A percentile compares a stretch with the other conserved stretches of the same genome.
Conservation (phyloP, 2,329 filamentous ascomycete genomes). For the Trichophyton mentagrophytes region DNA sequence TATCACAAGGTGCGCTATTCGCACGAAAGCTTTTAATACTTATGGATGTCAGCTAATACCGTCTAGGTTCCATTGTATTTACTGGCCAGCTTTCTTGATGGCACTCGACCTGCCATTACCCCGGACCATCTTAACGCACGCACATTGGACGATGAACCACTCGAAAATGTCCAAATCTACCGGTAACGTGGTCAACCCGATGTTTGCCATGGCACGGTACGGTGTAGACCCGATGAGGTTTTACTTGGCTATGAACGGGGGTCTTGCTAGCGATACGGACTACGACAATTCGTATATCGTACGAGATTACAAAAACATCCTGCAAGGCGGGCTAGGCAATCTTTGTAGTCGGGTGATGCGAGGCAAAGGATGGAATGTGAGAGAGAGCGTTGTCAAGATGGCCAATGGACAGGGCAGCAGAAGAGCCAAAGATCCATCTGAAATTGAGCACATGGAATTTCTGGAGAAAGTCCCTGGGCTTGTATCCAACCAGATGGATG, state of each 20-base stretch:
- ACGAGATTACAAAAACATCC: slow-evolving; percentile 61
- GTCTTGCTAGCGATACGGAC: slow-evolving; percentile 62
- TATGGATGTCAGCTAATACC: background rate
- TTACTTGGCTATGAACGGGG: slow-evolving; percentile 72
- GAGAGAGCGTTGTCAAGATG: slow-evolving; percentile 41
- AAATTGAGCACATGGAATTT: slow-evolving; percentile 27
- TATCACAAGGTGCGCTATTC: slow-evolving; percentile 53
- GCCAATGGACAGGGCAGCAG: slow-evolving; percentile 2
- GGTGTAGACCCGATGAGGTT: slow-evolving; percentile 79
- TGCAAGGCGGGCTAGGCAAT: slow-evolving; percentile 71
- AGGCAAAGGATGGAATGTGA: slow-evolving; percentile 56
- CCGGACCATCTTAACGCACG: slow-evolving; percentile 71
- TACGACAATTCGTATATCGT: slow-evolving; percentile 73
- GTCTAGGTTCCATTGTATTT: slow-evolving; percentile 73
- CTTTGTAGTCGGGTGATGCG: slow-evolving; percentile 58
- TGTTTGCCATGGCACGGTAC: slow-evolving; percentile 79
- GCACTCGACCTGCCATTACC: slow-evolving; percentile 70
- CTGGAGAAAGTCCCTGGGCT: slow-evolving; percentile 30
- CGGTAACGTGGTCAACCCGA: slow-evolving; percentile 90
- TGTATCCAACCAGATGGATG: slow-evolving; percentile 47
- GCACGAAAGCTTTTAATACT: background rate
- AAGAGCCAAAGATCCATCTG: slow-evolving; percentile 13
- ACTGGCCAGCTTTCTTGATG: slow-evolving; percentile 95
- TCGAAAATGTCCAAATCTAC: slow-evolving; percentile 95
- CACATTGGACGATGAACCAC: slow-evolving; percentile 85